A percentile compares a stretch with the other conserved stretches of the same genome.
Evolutionary conservation across 2,329 filamentous ascomycete species (phyloP).

Genomic region (Reticulascus tulasneorum): DNA sequence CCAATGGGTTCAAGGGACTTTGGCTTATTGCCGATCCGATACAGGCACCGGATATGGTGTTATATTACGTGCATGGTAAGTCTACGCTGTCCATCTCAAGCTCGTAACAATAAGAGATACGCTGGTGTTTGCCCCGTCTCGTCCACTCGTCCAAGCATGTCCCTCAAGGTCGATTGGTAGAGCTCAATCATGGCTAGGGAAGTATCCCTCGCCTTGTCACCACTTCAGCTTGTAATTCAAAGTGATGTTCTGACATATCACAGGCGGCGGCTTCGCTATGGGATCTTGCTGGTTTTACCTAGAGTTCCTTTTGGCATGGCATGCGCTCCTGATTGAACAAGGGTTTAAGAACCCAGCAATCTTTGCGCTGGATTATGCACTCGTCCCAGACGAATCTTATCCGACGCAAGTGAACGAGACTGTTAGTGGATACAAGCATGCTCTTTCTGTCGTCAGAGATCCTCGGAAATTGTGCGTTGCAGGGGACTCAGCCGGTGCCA

Average conservation of each 20-base stretch:
- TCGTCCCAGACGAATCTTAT: slow-evolving; percentile 71
- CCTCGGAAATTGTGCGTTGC: slow-evolving; percentile 64
- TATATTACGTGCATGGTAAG: slow-evolving; percentile 77
- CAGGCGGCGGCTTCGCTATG: slow-evolving; percentile 81
- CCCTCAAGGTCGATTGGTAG: no score
- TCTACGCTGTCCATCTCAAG: no score
- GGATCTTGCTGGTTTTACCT: slow-evolving; percentile 80
- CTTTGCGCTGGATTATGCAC: slow-evolving; percentile 75
- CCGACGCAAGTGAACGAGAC: slow-evolving; percentile 71
- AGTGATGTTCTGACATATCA: no score
- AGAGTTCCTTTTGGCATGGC: slow-evolving; percentile 74
- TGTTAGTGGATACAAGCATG: slow-evolving; percentile 66
- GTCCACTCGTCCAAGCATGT: no score
- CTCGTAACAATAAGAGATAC: no score
- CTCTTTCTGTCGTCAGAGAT: slow-evolving; percentile 55
- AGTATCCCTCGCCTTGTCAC: slow-evolving; percentile 2
- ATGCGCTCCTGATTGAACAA: slow-evolving; percentile 57
- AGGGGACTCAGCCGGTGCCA: slow-evolving; percentile 77
- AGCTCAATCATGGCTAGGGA: no score
- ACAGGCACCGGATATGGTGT: slow-evolving; percentile 65
- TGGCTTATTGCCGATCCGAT: slow-evolving; percentile 64
- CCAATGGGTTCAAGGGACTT: slow-evolving; percentile 50
- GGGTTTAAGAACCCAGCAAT: slow-evolving; percentile 74
- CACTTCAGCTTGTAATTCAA: no score
- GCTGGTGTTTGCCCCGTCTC: no score